Percentiles rank a stretch among this genome's conserved stretches.
phyloP scores from a whole-genome alignment of 2,329 filamentous ascomycete genomes.

The Aspergillus proliferans region DNA sequence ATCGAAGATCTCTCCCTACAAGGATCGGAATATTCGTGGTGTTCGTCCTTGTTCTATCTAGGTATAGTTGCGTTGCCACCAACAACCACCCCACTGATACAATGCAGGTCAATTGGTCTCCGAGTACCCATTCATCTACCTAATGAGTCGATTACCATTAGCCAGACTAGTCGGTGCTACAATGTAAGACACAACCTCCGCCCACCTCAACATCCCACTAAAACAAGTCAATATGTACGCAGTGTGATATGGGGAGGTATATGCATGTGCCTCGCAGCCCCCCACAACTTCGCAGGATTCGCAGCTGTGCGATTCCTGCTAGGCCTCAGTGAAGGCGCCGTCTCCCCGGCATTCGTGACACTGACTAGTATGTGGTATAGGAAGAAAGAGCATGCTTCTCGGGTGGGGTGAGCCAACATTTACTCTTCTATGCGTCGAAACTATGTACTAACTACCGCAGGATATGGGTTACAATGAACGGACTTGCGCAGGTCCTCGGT shows the following conservation, averaged over 20 bases:
- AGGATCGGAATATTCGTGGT: constrained; percentile 46
- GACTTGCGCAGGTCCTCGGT: constrained; percentile 3
- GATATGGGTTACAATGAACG: constrained; percentile 4
- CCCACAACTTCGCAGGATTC: background rate
- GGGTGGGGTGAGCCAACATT: constrained; percentile 13
- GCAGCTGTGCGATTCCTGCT: constrained; percentile 31
- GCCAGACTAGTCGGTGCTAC: constrained; percentile 46
- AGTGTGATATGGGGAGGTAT: background rate
- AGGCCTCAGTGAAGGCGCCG: constrained; percentile 38
- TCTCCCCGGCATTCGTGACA: constrained; percentile 39
- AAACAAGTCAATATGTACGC: no score
- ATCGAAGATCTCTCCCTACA: constrained; percentile 42
- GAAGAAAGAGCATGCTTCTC: constrained; percentile 26
- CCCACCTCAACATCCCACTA: no score
- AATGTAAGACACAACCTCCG: constrained; percentile 27
- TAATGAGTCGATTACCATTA: constrained; percentile 47
- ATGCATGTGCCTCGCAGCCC: background rate
- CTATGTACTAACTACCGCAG: background rate
- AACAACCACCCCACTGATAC: no score
- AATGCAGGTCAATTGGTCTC: constrained; percentile 40
- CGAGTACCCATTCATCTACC: constrained; percentile 47
- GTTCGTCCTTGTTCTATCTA: constrained; percentile 23
- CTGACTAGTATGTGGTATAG: constrained; percentile 36
- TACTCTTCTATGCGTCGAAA: background rate
- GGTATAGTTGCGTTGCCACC: no score